These are phyloP conservation scores for Massarina eburnea DNA, from an alignment of 2,329 filamentous ascomycete genomes.

Conservation along the genomic window DNA sequence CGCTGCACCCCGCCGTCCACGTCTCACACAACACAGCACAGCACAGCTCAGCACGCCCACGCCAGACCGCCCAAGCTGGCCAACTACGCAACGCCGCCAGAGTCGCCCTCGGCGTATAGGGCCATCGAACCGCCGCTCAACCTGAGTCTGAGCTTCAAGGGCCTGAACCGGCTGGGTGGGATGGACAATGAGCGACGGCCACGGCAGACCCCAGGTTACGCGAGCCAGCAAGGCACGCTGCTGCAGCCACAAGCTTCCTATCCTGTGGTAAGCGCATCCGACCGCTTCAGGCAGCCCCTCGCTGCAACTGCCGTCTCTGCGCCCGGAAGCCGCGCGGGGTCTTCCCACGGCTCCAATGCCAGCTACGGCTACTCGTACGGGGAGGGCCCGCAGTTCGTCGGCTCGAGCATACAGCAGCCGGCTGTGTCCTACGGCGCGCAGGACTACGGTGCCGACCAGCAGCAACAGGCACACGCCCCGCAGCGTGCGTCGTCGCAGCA, in stretches of 20 bases:
- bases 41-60: too few species aligned
- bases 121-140: constrained; percentile 59
- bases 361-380: constrained; percentile 56
- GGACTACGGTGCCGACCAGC: constrained; percentile 60
- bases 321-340: constrained; percentile 15
- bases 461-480: constrained; percentile 54
- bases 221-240: constrained; percentile 53
- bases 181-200: constrained; percentile 77
- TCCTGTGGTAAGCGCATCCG: constrained; percentile 48
- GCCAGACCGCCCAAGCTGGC: constrained; percentile 59
- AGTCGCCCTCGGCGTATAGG: constrained; percentile 67
- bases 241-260: constrained; percentile 46
- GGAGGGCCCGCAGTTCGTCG: constrained; percentile 57
- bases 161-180: constrained; percentile 59
- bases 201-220: constrained; percentile 72
- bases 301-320: constrained; percentile 47
- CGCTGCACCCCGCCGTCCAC: constrained; percentile 4
- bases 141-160: constrained; percentile 54
- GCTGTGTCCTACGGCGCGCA: constrained; percentile 63
- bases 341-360: constrained; percentile 34
- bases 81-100: constrained; percentile 62
- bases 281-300: constrained; percentile 53
- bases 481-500: constrained; percentile 55
- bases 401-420: constrained; percentile 54
- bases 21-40: constrained; percentile 26